These are phyloP conservation scores for Brettanomyces nanus DNA, from an alignment of 805 yeast species.

Conservation along the genomic window DNA sequence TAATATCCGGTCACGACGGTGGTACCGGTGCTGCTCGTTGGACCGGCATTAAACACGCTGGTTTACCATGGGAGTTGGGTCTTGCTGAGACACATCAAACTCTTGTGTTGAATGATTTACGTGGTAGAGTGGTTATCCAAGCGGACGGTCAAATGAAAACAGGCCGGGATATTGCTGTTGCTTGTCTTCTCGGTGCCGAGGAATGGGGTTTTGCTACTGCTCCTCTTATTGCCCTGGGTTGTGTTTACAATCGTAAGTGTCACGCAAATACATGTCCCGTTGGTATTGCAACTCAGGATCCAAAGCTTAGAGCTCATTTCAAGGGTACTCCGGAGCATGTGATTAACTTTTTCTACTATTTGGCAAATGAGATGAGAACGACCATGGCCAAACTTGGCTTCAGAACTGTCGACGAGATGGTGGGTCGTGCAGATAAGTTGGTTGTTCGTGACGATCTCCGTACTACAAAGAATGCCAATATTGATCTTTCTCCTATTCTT, in stretches of 20 bases:
- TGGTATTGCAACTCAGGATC: constrained; percentile 98
- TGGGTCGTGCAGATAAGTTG: constrained; percentile 91
- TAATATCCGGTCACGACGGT: constrained; percentile 97
- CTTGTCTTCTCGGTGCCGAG: constrained; percentile 94
- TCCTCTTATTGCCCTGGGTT: constrained; percentile 95
- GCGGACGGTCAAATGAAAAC: constrained; percentile 98
- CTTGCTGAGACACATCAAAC: constrained; percentile 98
- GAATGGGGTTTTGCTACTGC: constrained; percentile 98
- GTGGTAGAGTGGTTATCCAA: constrained; percentile 93
- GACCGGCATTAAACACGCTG: constrained; percentile 96
- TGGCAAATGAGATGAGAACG: constrained; percentile 83
- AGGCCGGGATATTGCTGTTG: constrained; percentile 94
- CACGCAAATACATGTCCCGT: constrained; percentile 94
- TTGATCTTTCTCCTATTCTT: constrained; percentile 86
- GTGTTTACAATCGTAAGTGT: constrained; percentile 93
- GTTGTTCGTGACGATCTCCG: constrained; percentile 77
- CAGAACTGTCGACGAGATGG: constrained; percentile 96
- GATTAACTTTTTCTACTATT: constrained; percentile 92
- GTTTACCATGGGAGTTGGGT: constrained; percentile 98
- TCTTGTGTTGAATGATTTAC: constrained; percentile 84
- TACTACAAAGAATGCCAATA: constrained; percentile 82
- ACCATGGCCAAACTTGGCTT: constrained; percentile 94
- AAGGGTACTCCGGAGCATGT: constrained; percentile 98
- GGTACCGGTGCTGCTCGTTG: constrained; percentile 99
- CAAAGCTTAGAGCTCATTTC: constrained; percentile 84